A percentile compares a stretch with the other conserved stretches of the same genome.
phyloP scores from a whole-genome alignment of 2,329 filamentous ascomycete genomes.

The Aspergillus novofumigatus region DNA sequence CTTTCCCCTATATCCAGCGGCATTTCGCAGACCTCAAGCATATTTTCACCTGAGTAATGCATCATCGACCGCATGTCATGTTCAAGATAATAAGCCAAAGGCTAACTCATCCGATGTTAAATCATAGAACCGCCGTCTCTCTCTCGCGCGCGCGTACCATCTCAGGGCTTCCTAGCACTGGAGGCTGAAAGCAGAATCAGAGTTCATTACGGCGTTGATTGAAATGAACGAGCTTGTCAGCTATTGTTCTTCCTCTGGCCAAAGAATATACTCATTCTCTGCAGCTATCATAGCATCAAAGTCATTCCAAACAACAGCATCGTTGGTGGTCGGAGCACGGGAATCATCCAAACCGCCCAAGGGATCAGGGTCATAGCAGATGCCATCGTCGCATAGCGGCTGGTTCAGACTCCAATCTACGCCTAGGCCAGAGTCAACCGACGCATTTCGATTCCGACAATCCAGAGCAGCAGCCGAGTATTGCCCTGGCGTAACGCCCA shows the following conservation, averaged over 20 bases:
- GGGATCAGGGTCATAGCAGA: background rate
- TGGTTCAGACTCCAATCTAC: background rate
- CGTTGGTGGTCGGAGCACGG: background rate
- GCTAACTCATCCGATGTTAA: too few relatives aligned
- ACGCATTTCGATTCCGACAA: background rate
- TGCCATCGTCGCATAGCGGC: background rate
- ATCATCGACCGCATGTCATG: too few relatives aligned
- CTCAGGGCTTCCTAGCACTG: too few relatives aligned
- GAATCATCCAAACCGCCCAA: background rate
- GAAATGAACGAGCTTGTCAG: slow-evolving; percentile 1
- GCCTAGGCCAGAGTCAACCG: background rate
- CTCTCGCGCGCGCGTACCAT: too few relatives aligned
- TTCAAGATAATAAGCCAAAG: too few relatives aligned
- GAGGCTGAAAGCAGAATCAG: too few relatives aligned
- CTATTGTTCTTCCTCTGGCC: slow-evolving; percentile 7
- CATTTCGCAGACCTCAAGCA: too few relatives aligned
- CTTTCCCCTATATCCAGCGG: background rate
- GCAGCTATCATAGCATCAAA: slow-evolving; percentile 33
- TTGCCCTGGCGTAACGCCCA: slow-evolving; percentile 48
- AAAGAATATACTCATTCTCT: slow-evolving; percentile 14
- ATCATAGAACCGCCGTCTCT: too few relatives aligned
- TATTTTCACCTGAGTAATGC: too few relatives aligned
- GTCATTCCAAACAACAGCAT: slow-evolving; percentile 29
- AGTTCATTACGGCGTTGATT: background rate
- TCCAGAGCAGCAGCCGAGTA: slow-evolving; percentile 21